A percentile compares a stretch with the other conserved stretches of the same genome.
These are phyloP conservation scores for Trichophyton verrucosum DNA, from an alignment of 2,329 filamentous ascomycete species.

Conservation along the genomic window DNA sequence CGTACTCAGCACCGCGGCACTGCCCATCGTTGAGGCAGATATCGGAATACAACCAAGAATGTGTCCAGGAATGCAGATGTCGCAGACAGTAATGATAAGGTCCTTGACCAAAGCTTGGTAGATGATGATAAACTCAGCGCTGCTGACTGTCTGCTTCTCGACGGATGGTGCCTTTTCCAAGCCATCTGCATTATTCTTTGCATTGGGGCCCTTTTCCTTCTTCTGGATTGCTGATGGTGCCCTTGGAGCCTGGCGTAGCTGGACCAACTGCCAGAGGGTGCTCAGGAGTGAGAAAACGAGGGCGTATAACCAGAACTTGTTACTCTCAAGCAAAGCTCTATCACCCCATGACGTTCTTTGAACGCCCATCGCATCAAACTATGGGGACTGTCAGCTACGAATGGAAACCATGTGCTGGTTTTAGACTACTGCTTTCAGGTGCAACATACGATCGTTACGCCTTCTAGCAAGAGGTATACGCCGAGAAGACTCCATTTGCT, in stretches of 20 bases:
- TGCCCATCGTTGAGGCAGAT: slow-evolving; percentile 41
- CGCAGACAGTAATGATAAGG: slow-evolving; percentile 46
- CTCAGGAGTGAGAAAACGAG: slow-evolving; percentile 41
- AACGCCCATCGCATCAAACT: slow-evolving; percentile 42
- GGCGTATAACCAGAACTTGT: slow-evolving; percentile 58
- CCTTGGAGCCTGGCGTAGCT: slow-evolving; percentile 6
- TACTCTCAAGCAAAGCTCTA: slow-evolving; percentile 46
- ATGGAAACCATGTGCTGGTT: no score
- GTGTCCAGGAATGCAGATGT: slow-evolving; percentile 50
- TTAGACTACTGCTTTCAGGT: no score
- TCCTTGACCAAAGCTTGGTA: slow-evolving; percentile 31
- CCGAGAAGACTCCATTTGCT: slow-evolving; percentile 49
- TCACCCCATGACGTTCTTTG: slow-evolving; percentile 33
- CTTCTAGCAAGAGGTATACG: slow-evolving; percentile 56
- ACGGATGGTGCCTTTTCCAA: slow-evolving; percentile 7
- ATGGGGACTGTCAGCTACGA: not conserved
- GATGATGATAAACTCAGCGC: not conserved
- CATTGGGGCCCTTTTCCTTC: slow-evolving; percentile 11
- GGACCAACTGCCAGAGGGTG: slow-evolving; percentile 16
- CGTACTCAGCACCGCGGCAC: slow-evolving; percentile 50
- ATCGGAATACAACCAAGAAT: slow-evolving; percentile 49
- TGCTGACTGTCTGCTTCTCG: not conserved
- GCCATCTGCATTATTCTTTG: slow-evolving; percentile 15
- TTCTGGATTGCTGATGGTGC: not conserved
- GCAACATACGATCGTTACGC: slow-evolving; percentile 46